Base-by-base conservation (phyloP, 371 early-diverging fungal species). In the Mucor velutinosus region DNA sequence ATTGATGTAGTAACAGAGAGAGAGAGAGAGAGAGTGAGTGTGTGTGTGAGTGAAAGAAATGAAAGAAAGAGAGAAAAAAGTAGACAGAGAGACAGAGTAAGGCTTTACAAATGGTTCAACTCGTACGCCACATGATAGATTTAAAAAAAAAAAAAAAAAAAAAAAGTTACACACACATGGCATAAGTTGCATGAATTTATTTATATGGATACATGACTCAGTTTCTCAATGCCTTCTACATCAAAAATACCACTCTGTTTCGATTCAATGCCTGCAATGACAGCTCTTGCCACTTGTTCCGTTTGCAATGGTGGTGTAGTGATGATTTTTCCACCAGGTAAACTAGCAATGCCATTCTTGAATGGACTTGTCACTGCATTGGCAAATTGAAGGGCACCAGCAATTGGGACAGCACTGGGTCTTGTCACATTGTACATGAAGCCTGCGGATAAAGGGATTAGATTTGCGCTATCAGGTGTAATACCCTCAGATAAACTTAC, bases 361-460 rank as follows among this genome's bases (percentile, higher is more conserved):
- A 80, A 65, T 69, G 86, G 67, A 73, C 82, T 60, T 69, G 73
- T 63, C 41, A 89, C 59, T 0, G 81, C 62, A 55, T 86, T 87
- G 30, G 82, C 80, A 7, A 81, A 47, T 39, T 82, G 78, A 19
- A 91, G 75, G 6, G 79, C 80, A 0, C 82, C 82, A 2, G 90
- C 90, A 63, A 90, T 62, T 14, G 91, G 89, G 8, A 87, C 62
- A 0, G 87, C 85, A n/a, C 84, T 58, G 4, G 89, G 87, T 32
- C 91, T 77, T 4, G 77, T 76, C 6, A 81, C 70, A 5, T 89
- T 87, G 47, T 86, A 91, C 83, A 92, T 84, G 58, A 90, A 85
- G 17, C 90, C 87, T 73, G 55, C 11, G 37, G n/a, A 33, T 30
- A 33, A 29, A 23, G 15, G 47, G 53, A 37, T 55, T 8, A 1